Percentiles rank a stretch among this genome's conserved stretches.
Conservation (phyloP, 768 basidiomycete genomes). For the Coprinellus aureogranulatus region DNA sequence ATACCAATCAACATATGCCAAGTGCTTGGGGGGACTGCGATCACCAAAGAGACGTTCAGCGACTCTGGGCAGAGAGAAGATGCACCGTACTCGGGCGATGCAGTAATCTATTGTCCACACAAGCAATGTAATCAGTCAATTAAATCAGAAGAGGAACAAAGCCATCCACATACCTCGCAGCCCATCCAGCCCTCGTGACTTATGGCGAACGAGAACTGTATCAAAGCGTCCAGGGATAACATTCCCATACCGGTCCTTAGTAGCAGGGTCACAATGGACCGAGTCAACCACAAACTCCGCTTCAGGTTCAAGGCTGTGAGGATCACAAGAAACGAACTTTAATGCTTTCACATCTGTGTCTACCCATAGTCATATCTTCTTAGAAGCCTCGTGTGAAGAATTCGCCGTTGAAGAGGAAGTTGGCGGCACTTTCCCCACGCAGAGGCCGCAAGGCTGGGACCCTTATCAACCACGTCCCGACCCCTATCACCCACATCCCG, state of each 20-base stretch:
- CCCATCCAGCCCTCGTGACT: not conserved
- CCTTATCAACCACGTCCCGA: too few species aligned
- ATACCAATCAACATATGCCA: conserved; percentile 23
- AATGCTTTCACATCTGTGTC: too few species aligned
- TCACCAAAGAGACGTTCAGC: conserved; percentile 25
- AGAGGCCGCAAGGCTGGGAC: too few species aligned
- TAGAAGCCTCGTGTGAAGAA: too few species aligned
- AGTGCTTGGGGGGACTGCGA: too few species aligned
- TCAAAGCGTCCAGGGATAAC: not conserved
- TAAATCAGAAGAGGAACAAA: not conserved
- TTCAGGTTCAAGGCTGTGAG: not conserved
- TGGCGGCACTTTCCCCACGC: too few species aligned
- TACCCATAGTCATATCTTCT: too few species aligned
- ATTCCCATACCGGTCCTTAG: not conserved
- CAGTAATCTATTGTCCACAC: not conserved
- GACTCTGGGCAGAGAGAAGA: not conserved
- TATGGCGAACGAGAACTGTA: not conserved
- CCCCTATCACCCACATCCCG: too few species aligned
- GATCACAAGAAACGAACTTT: not conserved
- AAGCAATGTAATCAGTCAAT: not conserved
- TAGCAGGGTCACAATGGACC: not conserved
- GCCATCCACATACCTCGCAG: not conserved
- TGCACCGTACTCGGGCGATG: not conserved
- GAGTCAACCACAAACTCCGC: not conserved
- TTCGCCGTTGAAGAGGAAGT: too few species aligned